These are phyloP conservation scores for Pisolithus tinctorius DNA, from an alignment of 768 basidiomycete genomes.

Conservation along the genomic window DNA sequence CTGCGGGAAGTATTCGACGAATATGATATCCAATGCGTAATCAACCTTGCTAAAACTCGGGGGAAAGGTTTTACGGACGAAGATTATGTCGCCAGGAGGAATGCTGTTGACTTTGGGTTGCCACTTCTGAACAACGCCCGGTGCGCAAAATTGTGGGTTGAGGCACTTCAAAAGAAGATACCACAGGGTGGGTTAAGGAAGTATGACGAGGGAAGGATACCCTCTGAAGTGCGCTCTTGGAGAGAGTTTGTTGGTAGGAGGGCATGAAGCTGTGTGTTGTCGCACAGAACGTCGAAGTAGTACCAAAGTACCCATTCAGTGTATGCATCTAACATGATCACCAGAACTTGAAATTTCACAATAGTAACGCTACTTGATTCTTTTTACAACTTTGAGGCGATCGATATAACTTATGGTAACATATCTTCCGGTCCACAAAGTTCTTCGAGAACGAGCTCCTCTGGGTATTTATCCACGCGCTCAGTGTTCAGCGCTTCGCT, in stretches of 20 bases:
- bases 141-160: constrained; percentile 86
- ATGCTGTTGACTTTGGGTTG: constrained; percentile 94
- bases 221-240: constrained; percentile 90
- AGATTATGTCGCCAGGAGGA: constrained; percentile 95
- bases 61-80: constrained; percentile 77
- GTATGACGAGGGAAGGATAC: constrained; percentile 85
- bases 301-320: too few relatives aligned
- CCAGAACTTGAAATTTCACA: too few relatives aligned
- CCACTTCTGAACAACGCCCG: constrained; percentile 87
- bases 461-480: constrained; percentile 10
- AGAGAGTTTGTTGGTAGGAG: constrained; percentile 75
- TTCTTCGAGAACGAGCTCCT: constrained; percentile 39
- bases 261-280: constrained; percentile 34
- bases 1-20: constrained; percentile 91
- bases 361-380: too few relatives aligned
- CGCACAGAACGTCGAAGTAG: too few relatives aligned
- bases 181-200: constrained; percentile 68
- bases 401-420: neutral
- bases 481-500: constrained; percentile 14
- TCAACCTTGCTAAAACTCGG: constrained; percentile 83
- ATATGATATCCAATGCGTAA: constrained; percentile 89
- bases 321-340: too few relatives aligned
- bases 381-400: neutral
- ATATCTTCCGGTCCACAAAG: constrained; percentile 48
- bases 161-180: constrained; percentile 79